Conservation (phyloP, 2,329 filamentous ascomycete genomes). For the Aspergillus glaucus region DNA sequence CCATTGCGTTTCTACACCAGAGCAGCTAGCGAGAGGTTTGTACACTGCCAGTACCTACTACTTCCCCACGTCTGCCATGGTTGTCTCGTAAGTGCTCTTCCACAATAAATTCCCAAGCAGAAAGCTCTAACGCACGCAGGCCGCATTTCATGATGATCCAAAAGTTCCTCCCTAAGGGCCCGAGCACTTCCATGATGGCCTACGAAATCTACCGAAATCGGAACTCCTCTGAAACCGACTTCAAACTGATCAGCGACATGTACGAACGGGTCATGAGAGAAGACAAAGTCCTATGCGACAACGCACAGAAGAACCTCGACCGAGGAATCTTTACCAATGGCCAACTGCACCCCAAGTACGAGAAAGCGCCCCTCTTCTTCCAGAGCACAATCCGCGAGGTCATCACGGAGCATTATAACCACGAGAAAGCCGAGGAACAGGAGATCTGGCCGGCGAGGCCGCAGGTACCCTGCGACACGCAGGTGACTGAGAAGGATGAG, state of each 20-base stretch:
- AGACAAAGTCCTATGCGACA: constrained; percentile 57
- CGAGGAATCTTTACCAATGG: constrained; percentile 58
- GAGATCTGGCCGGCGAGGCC: constrained; percentile 48
- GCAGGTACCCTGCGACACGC: constrained; percentile 3
- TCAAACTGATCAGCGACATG: constrained; percentile 51
- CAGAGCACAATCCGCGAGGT: constrained; percentile 47
- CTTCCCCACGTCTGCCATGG: constrained; percentile 27
- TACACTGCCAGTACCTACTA: constrained; percentile 29
- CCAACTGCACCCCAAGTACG: constrained; percentile 55
- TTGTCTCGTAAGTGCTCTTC: constrained; percentile 22
- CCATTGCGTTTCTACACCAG: constrained; percentile 42
- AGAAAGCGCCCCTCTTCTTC: constrained; percentile 55
- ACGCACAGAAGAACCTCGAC: constrained; percentile 56
- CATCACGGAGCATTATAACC: constrained; percentile 43
- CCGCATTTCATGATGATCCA: constrained; percentile 61
- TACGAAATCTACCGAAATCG: constrained; percentile 61
- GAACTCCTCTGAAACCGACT: constrained; percentile 53
- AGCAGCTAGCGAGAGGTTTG: constrained; percentile 45
- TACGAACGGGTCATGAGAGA: constrained; percentile 61
- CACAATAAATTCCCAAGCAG: not conserved
- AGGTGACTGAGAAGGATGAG: constrained; percentile 20
- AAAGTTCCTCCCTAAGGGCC: constrained; percentile 52
- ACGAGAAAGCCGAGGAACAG: constrained; percentile 39
- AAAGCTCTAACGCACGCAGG: constrained; percentile 29
- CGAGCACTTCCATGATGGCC: constrained; percentile 49